These are phyloP conservation scores for Podospora pseudoanserina DNA, from an alignment of 495 filamentous ascomycete genomes.

Conservation along the genomic window DNA sequence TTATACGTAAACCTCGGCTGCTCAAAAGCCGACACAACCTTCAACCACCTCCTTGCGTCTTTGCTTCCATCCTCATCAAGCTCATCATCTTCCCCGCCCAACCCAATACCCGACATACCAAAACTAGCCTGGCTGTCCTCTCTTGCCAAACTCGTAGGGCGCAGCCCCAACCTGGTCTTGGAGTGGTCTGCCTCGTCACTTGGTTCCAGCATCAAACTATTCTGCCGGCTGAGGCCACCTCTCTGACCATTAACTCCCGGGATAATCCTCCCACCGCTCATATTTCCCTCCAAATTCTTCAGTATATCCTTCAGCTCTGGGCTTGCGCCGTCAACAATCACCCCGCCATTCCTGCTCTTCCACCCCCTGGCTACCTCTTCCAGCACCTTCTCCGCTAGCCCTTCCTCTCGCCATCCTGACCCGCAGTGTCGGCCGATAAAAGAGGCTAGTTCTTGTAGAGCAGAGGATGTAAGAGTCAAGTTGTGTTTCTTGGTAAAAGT, in stretches of 20 bases:
- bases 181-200: constrained; percentile 38
- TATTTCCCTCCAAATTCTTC: constrained; percentile 74
- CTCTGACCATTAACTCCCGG: constrained; percentile 34
- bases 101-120: constrained; percentile 56
- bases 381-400: constrained; percentile 82
- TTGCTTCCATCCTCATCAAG: constrained; percentile 53
- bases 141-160: constrained; percentile 38
- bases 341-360: constrained; percentile 78
- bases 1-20: constrained; percentile 87
- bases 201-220: constrained; percentile 48
- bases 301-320: constrained; percentile 74
- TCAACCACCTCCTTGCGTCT: constrained; percentile 74
- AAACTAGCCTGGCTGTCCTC: constrained; percentile 62
- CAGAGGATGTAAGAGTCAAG: constrained; percentile 84
- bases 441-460: constrained; percentile 74
- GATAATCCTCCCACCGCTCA: constrained; percentile 71
- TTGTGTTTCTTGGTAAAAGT: constrained; percentile 98
- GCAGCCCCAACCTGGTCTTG: constrained; percentile 41
- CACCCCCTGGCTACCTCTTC: constrained; percentile 87
- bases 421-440: constrained; percentile 94
- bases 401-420: constrained; percentile 93
- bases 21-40: constrained; percentile 73
- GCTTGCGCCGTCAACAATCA: constrained; percentile 83
- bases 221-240: constrained; percentile 51
- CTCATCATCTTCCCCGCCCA: constrained; percentile 59